These are phyloP conservation scores for Russula earlei DNA, from an alignment of 768 basidiomycete species.

Conservation along the genomic window DNA sequence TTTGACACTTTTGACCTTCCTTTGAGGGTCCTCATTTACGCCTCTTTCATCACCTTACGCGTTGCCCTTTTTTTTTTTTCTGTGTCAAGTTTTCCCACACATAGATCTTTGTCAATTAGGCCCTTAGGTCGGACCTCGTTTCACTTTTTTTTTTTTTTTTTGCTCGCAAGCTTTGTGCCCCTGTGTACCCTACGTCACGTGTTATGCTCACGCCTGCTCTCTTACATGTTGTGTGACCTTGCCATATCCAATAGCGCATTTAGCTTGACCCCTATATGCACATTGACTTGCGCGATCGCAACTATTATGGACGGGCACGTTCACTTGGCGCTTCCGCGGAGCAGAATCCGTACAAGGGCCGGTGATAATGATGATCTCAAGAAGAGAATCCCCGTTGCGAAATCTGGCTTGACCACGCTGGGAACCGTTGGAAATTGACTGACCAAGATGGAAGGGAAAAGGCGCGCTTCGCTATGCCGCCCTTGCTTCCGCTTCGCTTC, in stretches of 20 bases:
- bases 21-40: background rate
- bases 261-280: constrained; percentile 5
- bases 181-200: constrained; percentile 13
- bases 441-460: background rate
- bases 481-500: background rate
- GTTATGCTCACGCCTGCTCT: constrained; percentile 1
- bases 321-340: background rate
- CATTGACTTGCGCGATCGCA: constrained; percentile 1
- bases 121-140: background rate
- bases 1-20: background rate
- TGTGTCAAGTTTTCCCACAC: constrained; percentile 4
- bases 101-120: background rate
- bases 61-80: background rate
- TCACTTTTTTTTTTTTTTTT: background rate
- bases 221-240: constrained; percentile 2
- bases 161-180: background rate
- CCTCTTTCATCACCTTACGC: background rate
- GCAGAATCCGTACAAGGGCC: background rate
- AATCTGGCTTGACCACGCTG: background rate
- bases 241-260: constrained; percentile 9
- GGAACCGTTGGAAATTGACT: constrained; percentile 3
- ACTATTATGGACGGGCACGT: background rate
- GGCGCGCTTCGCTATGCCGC: background rate
- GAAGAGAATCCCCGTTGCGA: background rate
- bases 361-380: constrained; percentile 6